A percentile compares a stretch with the other conserved stretches of the same genome.
Conservation (phyloP, 108 stramenopile genomes). For the Licmophora abbreviata region DNA sequence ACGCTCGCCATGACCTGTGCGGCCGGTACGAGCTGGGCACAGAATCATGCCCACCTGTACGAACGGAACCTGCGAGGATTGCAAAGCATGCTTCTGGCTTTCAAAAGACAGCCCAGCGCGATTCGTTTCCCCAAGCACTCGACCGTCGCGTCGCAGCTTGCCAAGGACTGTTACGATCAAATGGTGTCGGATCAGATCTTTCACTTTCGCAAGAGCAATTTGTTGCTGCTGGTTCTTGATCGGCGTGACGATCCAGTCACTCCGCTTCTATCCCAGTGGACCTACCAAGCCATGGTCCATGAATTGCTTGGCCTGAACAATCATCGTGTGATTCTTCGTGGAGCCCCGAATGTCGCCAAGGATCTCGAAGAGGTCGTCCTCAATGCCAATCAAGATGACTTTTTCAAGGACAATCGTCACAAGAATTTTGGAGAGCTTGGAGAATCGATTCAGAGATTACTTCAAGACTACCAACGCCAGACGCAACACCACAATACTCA, state of each 20-base stretch:
- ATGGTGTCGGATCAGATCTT: constrained; percentile 89
- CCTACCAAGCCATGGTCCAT: constrained; percentile 99
- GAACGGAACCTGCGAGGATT: constrained; percentile 83
- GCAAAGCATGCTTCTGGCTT: constrained; percentile 79
- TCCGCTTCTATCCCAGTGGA: constrained; percentile 97
- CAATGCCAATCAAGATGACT: constrained; percentile 84
- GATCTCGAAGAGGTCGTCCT: constrained; percentile 98
- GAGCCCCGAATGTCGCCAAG: constrained; percentile 86
- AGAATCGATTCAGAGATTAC: constrained; percentile 88
- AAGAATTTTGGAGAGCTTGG: constrained; percentile 97
- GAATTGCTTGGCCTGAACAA: constrained; percentile 96
- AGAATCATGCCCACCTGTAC: constrained; percentile 59
- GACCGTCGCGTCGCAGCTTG: constrained; percentile 69
- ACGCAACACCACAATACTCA: constrained; percentile 77
- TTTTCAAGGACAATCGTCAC: constrained; percentile 87
- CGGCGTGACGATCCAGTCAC: constrained; percentile 98
- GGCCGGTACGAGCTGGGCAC: constrained; percentile 56
- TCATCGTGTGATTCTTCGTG: constrained; percentile 90
- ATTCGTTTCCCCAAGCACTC: constrained; percentile 89
- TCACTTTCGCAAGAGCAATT: constrained; percentile 66
- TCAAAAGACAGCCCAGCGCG: constrained; percentile 78
- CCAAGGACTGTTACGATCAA: constrained; percentile 61
- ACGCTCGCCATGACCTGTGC: constrained; percentile 69
- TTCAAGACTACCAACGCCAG: constrained; percentile 92
- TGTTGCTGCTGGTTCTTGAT: constrained; percentile 89